Percentiles rank a stretch among this genome's conserved stretches.
Conservation (phyloP, 331 rosid genomes). For the Malus hybrid region DNA sequence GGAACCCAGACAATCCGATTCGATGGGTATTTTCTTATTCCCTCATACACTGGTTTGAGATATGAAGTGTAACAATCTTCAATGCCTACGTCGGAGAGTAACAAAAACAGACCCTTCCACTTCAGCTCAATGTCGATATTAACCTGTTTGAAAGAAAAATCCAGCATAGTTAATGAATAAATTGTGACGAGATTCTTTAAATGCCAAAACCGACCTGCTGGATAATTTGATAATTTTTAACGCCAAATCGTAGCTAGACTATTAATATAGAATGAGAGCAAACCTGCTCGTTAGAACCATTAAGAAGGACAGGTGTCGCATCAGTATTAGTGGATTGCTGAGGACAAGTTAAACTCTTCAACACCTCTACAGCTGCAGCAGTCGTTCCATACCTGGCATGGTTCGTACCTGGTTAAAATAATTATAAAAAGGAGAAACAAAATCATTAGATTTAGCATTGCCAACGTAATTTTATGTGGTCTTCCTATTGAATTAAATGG, state of each 20-base stretch:
- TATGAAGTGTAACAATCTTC: constrained; percentile 22
- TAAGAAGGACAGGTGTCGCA: constrained; percentile 22
- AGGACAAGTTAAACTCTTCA: constrained; percentile 13
- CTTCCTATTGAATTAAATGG: no score
- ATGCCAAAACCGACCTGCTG: no score
- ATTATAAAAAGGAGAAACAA: no score
- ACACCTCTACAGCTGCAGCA: constrained; percentile 21
- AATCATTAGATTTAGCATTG: no score
- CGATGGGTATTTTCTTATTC: not conserved
- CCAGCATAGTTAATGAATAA: not conserved
- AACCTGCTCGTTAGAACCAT: constrained; percentile 27
- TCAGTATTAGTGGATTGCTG: not conserved
- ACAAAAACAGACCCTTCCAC: constrained; percentile 35
- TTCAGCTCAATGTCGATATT: constrained; percentile 21
- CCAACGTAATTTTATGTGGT: no score
- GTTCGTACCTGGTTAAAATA: no score
- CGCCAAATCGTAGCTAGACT: no score
- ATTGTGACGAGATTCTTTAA: not conserved
- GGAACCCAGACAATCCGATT: constrained; percentile 64
- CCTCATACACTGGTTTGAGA: constrained; percentile 26
- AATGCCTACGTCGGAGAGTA: constrained; percentile 40
- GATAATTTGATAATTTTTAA: no score
- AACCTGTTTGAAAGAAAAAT: constrained; percentile 19
- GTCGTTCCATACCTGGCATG: not conserved
- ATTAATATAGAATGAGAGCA: not conserved